phyloP scores from a whole-genome alignment of 176 grass and related monocot species.

The Hordeum marinum region DNA sequence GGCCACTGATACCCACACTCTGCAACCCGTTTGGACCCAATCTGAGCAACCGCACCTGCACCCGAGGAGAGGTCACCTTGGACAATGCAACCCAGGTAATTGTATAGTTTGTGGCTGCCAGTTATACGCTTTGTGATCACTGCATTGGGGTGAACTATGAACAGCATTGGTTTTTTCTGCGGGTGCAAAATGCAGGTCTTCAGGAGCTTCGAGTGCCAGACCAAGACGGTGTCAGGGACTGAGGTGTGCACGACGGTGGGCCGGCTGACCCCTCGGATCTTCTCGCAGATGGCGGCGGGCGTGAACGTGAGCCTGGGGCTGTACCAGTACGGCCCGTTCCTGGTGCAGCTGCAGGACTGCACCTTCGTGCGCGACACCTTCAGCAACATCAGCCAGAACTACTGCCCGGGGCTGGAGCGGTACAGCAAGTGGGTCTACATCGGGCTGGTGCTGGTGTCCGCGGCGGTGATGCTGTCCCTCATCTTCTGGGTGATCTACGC shows the following conservation, averaged over 20 bases:
- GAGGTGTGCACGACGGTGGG: conserved; percentile 60
- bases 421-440: conserved; percentile 86
- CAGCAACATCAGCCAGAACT: conserved; percentile 41
- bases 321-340: conserved; percentile 77
- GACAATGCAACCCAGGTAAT: conserved; percentile 53
- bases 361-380: conserved; percentile 87
- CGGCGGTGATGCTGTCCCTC: conserved; percentile 68
- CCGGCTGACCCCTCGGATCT: conserved; percentile 58
- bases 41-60: conserved; percentile 55
- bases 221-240: conserved; percentile 26
- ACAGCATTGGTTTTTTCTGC: not conserved
- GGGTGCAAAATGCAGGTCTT: conserved; percentile 45
- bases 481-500: conserved; percentile 89
- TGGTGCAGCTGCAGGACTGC: conserved; percentile 73
- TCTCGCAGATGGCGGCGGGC: conserved; percentile 57
- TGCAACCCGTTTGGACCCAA: conserved; percentile 65
- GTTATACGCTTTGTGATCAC: no score
- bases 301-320: conserved; percentile 57
- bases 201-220: conserved; percentile 52
- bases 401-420: conserved; percentile 69
- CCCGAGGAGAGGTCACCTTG: conserved; percentile 61
- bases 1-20: conserved; percentile 69
- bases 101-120: not conserved
- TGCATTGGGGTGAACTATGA: not conserved
- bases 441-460: conserved; percentile 67